Conservation (phyloP, 805 yeast genomes). For the Yamadazyma insecticola region DNA sequence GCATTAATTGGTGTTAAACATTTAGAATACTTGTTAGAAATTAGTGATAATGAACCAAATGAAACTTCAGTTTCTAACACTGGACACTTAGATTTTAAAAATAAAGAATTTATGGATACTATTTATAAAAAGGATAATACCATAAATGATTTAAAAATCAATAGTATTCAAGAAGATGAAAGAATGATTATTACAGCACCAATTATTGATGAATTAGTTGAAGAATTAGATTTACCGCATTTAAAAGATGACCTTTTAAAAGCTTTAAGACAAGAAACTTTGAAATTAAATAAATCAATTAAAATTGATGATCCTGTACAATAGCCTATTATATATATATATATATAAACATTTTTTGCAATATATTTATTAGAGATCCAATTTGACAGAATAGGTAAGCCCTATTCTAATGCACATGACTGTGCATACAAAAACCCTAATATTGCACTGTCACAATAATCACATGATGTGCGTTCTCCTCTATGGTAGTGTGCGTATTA, state of each 20-base stretch:
- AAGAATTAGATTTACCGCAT: constrained; percentile 41
- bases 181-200: constrained; percentile 41
- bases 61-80: constrained; percentile 11
- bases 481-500: no score
- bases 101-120: constrained; percentile 12
- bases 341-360: not conserved
- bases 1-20: constrained; percentile 75
- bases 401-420: constrained; percentile 4
- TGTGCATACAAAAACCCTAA: no score
- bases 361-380: no score
- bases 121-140: constrained; percentile 11
- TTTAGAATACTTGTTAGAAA: constrained; percentile 49
- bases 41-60: constrained; percentile 1
- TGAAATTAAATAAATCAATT: constrained; percentile 15
- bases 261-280: constrained; percentile 53
- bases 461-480: not conserved
- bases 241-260: constrained; percentile 40
- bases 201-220: constrained; percentile 42
- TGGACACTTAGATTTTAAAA: constrained; percentile 18
- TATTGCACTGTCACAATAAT: not conserved
- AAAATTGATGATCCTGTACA: constrained; percentile 15
- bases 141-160: constrained; percentile 5
- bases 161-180: constrained; percentile 21
- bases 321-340: no score
- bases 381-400: not conserved